These are phyloP conservation scores for Rugonectria rugulosa DNA, from an alignment of 2,329 filamentous ascomycete species.

Conservation along the genomic window DNA sequence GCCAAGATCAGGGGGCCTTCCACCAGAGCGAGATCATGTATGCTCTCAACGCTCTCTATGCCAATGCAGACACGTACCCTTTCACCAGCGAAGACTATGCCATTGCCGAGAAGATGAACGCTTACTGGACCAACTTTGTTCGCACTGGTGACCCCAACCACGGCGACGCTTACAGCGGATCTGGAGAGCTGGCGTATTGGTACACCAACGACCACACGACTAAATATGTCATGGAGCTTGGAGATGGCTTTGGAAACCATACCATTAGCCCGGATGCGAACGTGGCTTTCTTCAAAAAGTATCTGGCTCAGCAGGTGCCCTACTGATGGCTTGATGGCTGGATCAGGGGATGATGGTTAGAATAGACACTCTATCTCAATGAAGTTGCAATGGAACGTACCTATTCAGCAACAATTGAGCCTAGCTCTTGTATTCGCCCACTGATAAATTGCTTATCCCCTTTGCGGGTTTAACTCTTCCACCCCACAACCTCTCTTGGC, in stretches of 20 bases:
- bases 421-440: too few species aligned
- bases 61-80: not conserved
- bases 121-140: constrained; percentile 15
- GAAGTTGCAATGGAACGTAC: too few species aligned
- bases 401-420: too few species aligned
- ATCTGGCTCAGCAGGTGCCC: constrained; percentile 1
- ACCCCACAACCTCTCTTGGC: too few species aligned
- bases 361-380: too few species aligned
- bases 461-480: too few species aligned
- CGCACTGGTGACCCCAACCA: constrained; percentile 5
- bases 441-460: too few species aligned
- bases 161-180: not conserved
- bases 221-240: constrained; percentile 5
- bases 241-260: constrained; percentile 5
- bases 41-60: constrained; percentile 5
- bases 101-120: constrained; percentile 2
- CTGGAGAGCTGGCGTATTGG: not conserved
- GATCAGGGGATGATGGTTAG: too few species aligned
- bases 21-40: constrained; percentile 17
- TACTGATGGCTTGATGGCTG: too few species aligned
- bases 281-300: not conserved
- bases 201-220: constrained; percentile 1
- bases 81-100: constrained; percentile 3
- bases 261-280: not conserved
- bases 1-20: constrained; percentile 3